phyloP scores from a whole-genome alignment of 768 basidiomycete species.

The Cubamyces sp. region DNA sequence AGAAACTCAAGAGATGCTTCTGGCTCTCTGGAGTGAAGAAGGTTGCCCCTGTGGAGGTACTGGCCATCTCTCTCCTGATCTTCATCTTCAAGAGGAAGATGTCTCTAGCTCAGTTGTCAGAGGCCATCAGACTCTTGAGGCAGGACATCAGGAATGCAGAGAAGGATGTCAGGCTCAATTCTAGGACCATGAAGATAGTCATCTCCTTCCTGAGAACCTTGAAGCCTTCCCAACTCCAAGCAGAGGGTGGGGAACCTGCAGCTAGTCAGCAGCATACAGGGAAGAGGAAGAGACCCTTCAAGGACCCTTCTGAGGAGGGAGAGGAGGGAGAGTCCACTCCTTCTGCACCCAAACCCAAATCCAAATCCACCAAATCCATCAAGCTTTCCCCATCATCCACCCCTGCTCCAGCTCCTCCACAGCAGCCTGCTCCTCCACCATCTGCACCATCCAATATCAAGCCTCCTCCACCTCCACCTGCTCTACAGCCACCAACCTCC shows the following conservation, averaged over 20 bases:
- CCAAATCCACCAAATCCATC: neutral
- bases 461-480: neutral
- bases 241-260: slow-evolving; percentile 4
- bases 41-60: slow-evolving; percentile 72
- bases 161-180: slow-evolving; percentile 69
- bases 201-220: slow-evolving; percentile 49
- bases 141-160: slow-evolving; percentile 55
- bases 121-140: slow-evolving; percentile 56
- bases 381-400: neutral
- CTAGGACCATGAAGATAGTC: slow-evolving; percentile 57
- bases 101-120: slow-evolving; percentile 44
- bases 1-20: slow-evolving; percentile 42
- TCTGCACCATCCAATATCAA: neutral
- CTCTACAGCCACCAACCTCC: neutral
- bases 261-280: neutral
- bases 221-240: slow-evolving; percentile 20
- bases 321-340: neutral
- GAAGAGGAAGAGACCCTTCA: slow-evolving; percentile 22
- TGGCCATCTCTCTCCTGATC: slow-evolving; percentile 58
- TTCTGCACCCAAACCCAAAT: neutral
- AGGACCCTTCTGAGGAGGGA: slow-evolving; percentile 4
- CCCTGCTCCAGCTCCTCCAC: neutral
- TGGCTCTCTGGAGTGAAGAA: slow-evolving; percentile 42
- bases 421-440: neutral
- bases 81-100: slow-evolving; percentile 48